Conservation (phyloP, 202 grass and related monocot species). For the Dendrocalamus latiflorus region DNA sequence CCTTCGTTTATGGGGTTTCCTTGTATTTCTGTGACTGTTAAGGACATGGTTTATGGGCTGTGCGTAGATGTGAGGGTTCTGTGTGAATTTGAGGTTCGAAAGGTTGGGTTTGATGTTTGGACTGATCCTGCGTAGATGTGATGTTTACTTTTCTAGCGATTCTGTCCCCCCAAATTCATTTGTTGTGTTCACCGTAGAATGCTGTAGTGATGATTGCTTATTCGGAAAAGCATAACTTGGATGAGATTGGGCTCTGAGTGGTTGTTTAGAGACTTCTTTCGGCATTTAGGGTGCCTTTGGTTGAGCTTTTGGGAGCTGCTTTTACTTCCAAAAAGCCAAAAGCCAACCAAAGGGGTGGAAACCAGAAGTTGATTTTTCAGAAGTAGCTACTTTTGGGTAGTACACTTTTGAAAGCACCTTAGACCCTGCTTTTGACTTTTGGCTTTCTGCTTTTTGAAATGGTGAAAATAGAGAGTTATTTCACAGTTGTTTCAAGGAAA, state of each 20-base stretch:
- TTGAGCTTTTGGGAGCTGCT: too few species aligned
- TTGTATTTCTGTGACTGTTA: not conserved
- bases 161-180: not conserved
- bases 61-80: too few species aligned
- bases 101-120: not conserved
- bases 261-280: not conserved
- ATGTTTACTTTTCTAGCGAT: not conserved
- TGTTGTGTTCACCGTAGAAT: not conserved
- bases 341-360: too few species aligned
- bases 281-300: not conserved
- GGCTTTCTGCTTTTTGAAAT: too few species aligned
- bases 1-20: too few species aligned
- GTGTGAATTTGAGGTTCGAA: not conserved
- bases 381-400: too few species aligned
- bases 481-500: too few species aligned
- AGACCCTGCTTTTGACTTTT: too few species aligned
- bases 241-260: not conserved
- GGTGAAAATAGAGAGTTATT: too few species aligned
- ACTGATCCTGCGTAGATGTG: not conserved
- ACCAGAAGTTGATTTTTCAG: too few species aligned
- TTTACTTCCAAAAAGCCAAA: too few species aligned
- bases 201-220: not conserved
- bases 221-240: not conserved
- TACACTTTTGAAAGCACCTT: too few species aligned
- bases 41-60: not conserved